Conservation (phyloP, 805 yeast species). For the Ogataea paraovalis region DNA sequence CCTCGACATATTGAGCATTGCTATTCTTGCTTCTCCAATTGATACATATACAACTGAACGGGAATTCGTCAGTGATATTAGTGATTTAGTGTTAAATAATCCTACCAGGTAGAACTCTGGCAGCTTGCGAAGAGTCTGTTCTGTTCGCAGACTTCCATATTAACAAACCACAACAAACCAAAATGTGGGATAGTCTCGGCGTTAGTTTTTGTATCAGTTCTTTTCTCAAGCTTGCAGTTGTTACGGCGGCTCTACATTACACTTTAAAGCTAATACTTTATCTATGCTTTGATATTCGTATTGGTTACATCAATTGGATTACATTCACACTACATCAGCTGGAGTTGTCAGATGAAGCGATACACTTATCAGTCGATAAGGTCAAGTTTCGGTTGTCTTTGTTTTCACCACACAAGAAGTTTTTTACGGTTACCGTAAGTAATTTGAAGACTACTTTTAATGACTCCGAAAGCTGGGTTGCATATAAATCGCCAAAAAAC, state of each 20-base stretch:
- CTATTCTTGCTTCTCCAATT: background rate
- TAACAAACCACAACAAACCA: too few species aligned
- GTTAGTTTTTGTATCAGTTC: background rate
- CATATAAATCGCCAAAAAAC: background rate
- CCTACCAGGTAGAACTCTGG: too few species aligned
- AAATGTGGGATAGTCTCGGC: background rate
- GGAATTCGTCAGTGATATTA: too few species aligned
- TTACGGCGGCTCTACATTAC: background rate
- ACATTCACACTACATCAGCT: conserved; percentile 18
- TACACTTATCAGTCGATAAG: conserved; percentile 3
- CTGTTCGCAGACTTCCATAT: too few species aligned
- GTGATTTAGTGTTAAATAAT: too few species aligned
- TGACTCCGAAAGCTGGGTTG: background rate
- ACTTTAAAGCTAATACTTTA: background rate
- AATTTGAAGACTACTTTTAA: conserved; percentile 4
- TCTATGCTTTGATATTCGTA: conserved; percentile 22
- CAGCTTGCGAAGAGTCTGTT: too few species aligned
- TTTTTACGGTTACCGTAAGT: conserved; percentile 9
- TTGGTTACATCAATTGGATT: conserved; percentile 29
- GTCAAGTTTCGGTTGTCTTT: conserved; percentile 11
- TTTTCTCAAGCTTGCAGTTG: background rate
- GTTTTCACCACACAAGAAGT: conserved; percentile 10
- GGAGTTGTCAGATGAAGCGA: conserved; percentile 6
- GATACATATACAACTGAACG: too few species aligned
- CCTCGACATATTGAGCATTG: background rate